Conservation (phyloP, 2,329 filamentous ascomycete species). For the Sporothrix schenckii region DNA sequence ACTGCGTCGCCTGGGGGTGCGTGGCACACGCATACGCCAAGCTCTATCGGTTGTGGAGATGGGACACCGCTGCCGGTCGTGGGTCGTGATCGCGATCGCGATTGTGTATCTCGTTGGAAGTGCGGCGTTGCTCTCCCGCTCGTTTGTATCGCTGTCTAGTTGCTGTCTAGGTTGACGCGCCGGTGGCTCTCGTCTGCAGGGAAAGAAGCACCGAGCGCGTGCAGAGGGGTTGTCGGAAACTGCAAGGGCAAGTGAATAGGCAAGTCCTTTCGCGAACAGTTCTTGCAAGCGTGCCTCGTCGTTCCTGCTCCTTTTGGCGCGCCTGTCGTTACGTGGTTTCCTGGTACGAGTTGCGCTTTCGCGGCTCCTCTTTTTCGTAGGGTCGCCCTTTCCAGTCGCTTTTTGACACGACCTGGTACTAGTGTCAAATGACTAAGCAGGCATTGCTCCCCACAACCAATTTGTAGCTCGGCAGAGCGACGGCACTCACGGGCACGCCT, state of each 20-base stretch:
- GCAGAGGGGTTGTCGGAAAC: background rate
- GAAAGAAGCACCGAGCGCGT: background rate
- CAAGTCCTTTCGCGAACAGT: background rate
- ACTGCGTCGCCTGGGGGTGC: background rate
- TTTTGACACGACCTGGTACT: slow-evolving; percentile 17
- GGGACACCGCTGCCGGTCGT: background rate
- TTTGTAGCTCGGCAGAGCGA: too few relatives aligned
- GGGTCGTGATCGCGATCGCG: slow-evolving; percentile 9
- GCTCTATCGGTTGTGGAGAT: background rate
- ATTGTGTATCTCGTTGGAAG: background rate
- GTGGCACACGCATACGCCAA: slow-evolving; percentile 5
- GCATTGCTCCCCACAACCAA: background rate
- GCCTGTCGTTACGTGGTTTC: slow-evolving; percentile 14
- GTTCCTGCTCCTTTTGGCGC: slow-evolving; percentile 15
- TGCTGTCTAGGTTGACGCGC: background rate
- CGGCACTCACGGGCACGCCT: background rate
- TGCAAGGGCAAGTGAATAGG: background rate
- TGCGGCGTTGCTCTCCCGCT: background rate
- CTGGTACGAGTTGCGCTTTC: slow-evolving; percentile 8
- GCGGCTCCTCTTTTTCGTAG: slow-evolving; percentile 17
- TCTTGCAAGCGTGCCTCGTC: background rate
- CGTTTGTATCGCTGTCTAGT: too few relatives aligned
- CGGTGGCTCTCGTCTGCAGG: background rate
- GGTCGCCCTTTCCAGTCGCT: slow-evolving; percentile 14
- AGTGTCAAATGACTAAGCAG: slow-evolving; percentile 3